A percentile compares a stretch with the other conserved stretches of the same genome.
phyloP scores from a whole-genome alignment of 2,329 filamentous ascomycete species.

The Aspergillus fumigatiaffinis region DNA sequence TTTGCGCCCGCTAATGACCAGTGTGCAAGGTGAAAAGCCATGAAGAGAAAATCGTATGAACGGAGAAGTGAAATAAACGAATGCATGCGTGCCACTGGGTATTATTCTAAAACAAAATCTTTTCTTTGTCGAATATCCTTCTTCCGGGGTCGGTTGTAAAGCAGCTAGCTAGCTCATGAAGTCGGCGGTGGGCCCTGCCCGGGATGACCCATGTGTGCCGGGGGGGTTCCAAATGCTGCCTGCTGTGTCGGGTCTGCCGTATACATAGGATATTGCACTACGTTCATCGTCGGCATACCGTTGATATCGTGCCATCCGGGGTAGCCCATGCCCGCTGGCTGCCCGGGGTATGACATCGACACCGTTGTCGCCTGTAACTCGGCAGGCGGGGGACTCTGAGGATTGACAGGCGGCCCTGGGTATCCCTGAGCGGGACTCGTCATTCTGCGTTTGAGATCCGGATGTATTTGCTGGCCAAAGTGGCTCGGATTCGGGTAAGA shows the following conservation, averaged over 20 bases:
- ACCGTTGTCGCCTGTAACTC: conserved; percentile 26
- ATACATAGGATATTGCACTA: conserved; percentile 33
- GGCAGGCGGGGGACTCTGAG: conserved; percentile 22
- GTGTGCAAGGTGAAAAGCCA: conserved; percentile 26
- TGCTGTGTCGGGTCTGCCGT: conserved; percentile 23
- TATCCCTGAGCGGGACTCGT: conserved; percentile 31
- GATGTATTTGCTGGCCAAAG: conserved; percentile 26
- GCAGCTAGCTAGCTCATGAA: conserved; percentile 9
- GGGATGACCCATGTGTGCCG: conserved; percentile 30
- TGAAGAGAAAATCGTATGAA: conserved; percentile 18
- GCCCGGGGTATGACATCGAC: conserved; percentile 27
- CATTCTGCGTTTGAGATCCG: conserved; percentile 36
- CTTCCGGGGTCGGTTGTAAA: not conserved
- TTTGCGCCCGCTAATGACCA: conserved; percentile 39
- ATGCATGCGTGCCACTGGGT: conserved; percentile 11
- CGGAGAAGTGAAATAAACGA: conserved; percentile 6
- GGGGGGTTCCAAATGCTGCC: conserved; percentile 21
- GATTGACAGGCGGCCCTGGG: conserved; percentile 16
- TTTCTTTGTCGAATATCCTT: not conserved
- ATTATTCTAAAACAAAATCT: conserved; percentile 9
- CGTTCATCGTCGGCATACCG: conserved; percentile 26
- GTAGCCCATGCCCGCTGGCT: conserved; percentile 27
- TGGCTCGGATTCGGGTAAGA: conserved; percentile 24
- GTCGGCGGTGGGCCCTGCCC: conserved; percentile 23
- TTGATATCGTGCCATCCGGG: conserved; percentile 28